Evolutionary conservation across 495 filamentous ascomycete species (phyloP), one percentile per base, ranked within the genome.

Genomic region (Trypethelium eluteriae): DNA sequence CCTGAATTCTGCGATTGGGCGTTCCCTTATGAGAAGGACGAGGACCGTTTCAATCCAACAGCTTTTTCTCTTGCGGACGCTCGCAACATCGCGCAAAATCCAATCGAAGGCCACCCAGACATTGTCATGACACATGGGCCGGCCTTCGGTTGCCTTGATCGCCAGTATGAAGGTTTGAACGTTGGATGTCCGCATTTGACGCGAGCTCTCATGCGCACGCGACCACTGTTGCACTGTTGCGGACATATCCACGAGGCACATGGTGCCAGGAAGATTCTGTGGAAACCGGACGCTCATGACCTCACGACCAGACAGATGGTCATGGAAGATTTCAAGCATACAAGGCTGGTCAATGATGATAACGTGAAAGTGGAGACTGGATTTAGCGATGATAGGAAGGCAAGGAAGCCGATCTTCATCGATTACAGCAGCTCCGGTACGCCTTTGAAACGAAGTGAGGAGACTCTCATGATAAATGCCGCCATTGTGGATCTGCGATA

Each of bases 61-160:
- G 9, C 65, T 2, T 62, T 67, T 6, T 65, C 70, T 11, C 69
- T 70, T 2, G 38, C 64, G 1, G 68, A 65, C 18, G 38, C 72
- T 59, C 66, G 49, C 39, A 75, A 70, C 34, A 78, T 79, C 32
- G 79, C 79, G 0, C 74, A 63, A 16, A 79, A 80, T 39, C 83
- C 83, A 2, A 76, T 83, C 0, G 72, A 67, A 12, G 32, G 36
- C 11, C 38, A 47, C 1, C 75, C 88, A 12, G 87, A 93, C 68
- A 80, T 93, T 2, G 79, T 87, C 50, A 81, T 93, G 67, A 92
- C 89, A 0, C 90, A 94, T 70, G 87, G 89, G 2, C 90, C 90
- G 7, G 89, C 90, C 0, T 70, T 76, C 3, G 79, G 79, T 0
- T 75, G 87, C 2, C 74, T 88, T 3, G 90, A 92, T 71, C 62